Evolutionary conservation across 257 asterid species (phyloP), one percentile per base, ranked within the genome.

Genomic region (Asclepias syriaca): DNA sequence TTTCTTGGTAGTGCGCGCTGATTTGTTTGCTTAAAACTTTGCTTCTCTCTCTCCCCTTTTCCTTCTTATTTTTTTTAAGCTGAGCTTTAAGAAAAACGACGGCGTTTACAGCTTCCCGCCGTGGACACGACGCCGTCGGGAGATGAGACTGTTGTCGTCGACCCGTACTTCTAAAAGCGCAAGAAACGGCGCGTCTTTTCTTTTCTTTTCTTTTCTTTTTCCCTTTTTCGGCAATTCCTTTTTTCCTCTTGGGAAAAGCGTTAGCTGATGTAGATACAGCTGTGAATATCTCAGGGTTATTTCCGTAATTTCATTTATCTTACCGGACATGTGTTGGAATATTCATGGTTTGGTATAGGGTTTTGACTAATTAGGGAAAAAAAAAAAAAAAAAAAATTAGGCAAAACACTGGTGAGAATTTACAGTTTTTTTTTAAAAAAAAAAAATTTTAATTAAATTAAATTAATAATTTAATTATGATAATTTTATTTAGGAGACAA

Each of bases 121-220:
- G 56, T 13, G 56, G 10, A 15, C 21, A 19, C 40, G 14, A 55
- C 67, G n/a, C 21, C 14, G 49, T 37, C 46, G 22, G 53, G 39
- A 14, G 14, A 15, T 54, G 19, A 32, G 37, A 12, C 71, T 46
- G 43, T 29, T 72, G 79, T 73, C 83, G 76, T 71, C 80, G 81
- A 75, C 46, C 51, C 45, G 49, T 40, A 66, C 19, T 32, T 19
- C 64, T 64, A 67, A 68, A 54, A 71, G 67, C 24, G 43, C 66
- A 1, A 66, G 18, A 22, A 22, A 13, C 3, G 18, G 66, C n/a
- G 45, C 57, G 29, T 48, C 40, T 60, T 45, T 18, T 48, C 14
- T 54, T 40, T n/a, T 48, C 40, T 60, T 45, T 18, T 48, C 14
- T 54, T 40, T n/a, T 70, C 22, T 40, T n/a, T 49, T 14, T 7